Base-by-base conservation (phyloP, 805 yeast genomes). In the Candida nitratophila region DNA sequence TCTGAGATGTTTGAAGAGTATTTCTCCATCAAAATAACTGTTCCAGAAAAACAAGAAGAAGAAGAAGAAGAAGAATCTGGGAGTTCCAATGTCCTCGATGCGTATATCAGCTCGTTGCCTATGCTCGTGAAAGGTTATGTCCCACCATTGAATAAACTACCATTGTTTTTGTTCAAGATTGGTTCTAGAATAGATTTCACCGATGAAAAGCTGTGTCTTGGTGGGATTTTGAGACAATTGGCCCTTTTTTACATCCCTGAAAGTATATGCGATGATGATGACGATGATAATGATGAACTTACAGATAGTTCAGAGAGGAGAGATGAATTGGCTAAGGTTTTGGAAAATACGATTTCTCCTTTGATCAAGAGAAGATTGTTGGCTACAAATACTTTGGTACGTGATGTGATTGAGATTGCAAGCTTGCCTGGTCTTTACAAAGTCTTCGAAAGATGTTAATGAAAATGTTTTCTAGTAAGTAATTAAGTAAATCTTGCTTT, bases 381-480 rank as follows among this genome's bases (percentile, higher is more conserved):
- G 14, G 95, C 90, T 0, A 76, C 95, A 0, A 67, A 67, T 14
- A 56, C 55, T 3, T 52, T 88, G 32, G 50, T 62, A 4, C 56
- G 68, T 14, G 81, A 78, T 44, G 78, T 89, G 4, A 74, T 86
- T 5, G 96, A 91, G 60, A 78, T 93, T 33, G 97, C 99, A 0
- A 89, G 83, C 57, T 63, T 93, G 27, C 98, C 98, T 2, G 96
- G 96, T 0, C 67, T 93, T 45, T 93, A 93, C 63, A 77, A 73
- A 54, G 95, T 95, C 4, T 93, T 93, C 68, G 99, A 93, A 66
- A 72, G 99, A 59, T 93, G 99, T 55, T 86, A 14, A 29, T 26
- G 29, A n/a, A n/a, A n/a, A n/a, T n/a, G n/a, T n/a, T n/a, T n/a
- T n/a, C n/a, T n/a, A n/a, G n/a, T n/a, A n/a, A n/a, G n/a, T n/a